These are phyloP conservation scores for Leucoagaricus sp. DNA, from an alignment of 1,284 basidiomycete genomes.

Conservation along the genomic window DNA sequence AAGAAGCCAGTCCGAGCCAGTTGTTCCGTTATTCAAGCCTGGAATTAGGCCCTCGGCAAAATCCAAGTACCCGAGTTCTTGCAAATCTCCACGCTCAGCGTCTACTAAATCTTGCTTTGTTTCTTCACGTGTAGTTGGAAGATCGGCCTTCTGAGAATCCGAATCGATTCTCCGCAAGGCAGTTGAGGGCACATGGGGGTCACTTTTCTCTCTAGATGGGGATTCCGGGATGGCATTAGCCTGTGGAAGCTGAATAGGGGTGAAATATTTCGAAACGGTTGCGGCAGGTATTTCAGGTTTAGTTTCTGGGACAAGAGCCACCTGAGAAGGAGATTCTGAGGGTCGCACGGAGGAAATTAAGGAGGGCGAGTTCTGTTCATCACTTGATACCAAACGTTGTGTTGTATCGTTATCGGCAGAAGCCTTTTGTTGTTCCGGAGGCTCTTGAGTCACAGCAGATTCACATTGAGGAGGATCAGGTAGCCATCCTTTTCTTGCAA, in stretches of 20 bases:
- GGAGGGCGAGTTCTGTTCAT: background rate
- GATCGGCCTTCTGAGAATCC: no score
- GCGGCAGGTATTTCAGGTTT: background rate
- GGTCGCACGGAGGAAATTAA: background rate
- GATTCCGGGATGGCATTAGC: background rate
- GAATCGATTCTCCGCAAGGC: no score
- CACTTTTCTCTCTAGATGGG: no score
- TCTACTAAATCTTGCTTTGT: no score
- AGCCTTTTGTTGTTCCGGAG: background rate
- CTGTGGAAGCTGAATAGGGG: background rate
- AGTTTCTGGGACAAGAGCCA: background rate
- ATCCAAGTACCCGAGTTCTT: no score
- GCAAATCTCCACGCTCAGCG: no score
- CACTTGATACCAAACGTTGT: background rate
- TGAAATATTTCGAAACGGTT: constrained; percentile 6
- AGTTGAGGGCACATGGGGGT: no score
- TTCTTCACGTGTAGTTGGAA: no score
- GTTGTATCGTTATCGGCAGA: no score
- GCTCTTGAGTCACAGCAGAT: constrained; percentile 7
- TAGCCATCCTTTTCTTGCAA: background rate
- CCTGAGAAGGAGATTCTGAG: constrained; percentile 13
- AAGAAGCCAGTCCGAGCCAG: constrained; percentile 8
- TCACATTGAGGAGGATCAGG: constrained; percentile 17
- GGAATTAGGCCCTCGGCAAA: no score
- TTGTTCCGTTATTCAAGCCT: no score